Evolutionary conservation across 2,329 filamentous ascomycete species (phyloP).

Genomic region (Zymoseptoria pseudotritici): DNA sequence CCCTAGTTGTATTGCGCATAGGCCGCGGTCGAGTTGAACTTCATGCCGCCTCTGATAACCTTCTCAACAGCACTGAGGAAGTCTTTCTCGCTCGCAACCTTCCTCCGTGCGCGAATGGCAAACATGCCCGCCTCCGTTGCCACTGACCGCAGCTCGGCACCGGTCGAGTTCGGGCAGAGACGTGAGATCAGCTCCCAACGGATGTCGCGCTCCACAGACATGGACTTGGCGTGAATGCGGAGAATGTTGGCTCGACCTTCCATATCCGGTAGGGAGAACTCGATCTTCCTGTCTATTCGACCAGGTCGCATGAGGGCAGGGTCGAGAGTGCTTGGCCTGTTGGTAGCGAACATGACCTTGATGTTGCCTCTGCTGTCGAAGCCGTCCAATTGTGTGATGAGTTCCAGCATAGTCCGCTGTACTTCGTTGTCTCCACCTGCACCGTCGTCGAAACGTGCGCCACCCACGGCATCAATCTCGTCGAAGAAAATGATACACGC

Average conservation of each 20-base stretch:
- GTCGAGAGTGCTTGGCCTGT: slow-evolving; percentile 89
- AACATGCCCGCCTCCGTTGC: slow-evolving; percentile 99
- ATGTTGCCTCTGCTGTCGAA: slow-evolving; percentile 97
- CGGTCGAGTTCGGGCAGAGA: slow-evolving; percentile 93
- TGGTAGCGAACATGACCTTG: slow-evolving; percentile 99
- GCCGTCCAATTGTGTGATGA: slow-evolving; percentile 93
- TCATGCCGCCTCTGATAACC: slow-evolving; percentile 97
- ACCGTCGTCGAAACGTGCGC: slow-evolving; percentile 92
- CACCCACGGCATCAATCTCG: slow-evolving; percentile 93
- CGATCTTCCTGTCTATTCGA: slow-evolving; percentile 97
- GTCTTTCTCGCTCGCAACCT: slow-evolving; percentile 98
- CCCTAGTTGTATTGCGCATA: slow-evolving; percentile 98
- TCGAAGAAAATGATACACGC: slow-evolving; percentile 99
- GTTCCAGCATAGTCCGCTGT: slow-evolving; percentile 93
- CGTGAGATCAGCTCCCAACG: slow-evolving; percentile 98
- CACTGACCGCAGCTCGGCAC: slow-evolving; percentile 90
- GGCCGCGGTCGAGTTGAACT: slow-evolving; percentile 97
- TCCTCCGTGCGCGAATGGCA: slow-evolving; percentile 85
- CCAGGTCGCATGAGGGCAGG: slow-evolving; percentile 96
- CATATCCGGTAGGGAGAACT: slow-evolving; percentile 94
- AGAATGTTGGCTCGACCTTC: slow-evolving; percentile 96
- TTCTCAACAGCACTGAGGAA: slow-evolving; percentile 97
- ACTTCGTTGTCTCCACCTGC: slow-evolving; percentile 97
- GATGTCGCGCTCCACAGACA: slow-evolving; percentile 98
- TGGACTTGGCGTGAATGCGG: slow-evolving; percentile 97